Percentiles rank a stretch among this genome's conserved stretches.
phyloP scores from a whole-genome alignment of 768 basidiomycete species.

The Auriscalpium vulgare region DNA sequence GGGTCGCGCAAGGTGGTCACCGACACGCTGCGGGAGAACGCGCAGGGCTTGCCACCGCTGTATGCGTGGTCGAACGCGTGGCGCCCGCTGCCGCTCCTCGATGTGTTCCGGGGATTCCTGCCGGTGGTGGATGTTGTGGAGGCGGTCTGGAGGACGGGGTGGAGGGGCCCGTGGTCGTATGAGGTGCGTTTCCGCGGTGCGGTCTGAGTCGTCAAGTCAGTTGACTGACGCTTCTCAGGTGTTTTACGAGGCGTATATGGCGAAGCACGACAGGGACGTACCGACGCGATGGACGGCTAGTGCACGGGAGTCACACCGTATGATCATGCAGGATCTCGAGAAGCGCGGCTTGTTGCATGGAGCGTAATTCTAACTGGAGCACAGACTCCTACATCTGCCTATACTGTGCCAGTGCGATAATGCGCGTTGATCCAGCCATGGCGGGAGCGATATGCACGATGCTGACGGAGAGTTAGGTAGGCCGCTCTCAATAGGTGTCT shows the following conservation, averaged over 20 bases:
- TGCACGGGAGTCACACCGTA: no score
- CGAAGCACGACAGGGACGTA: neutral
- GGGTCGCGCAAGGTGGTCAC: constrained; percentile 17
- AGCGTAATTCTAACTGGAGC: no score
- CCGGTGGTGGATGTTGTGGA: constrained; percentile 21
- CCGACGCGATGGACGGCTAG: no score
- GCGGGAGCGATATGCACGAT: no score
- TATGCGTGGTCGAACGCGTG: constrained; percentile 24
- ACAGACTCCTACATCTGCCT: no score
- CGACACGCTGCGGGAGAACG: constrained; percentile 9
- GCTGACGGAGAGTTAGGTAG: no score
- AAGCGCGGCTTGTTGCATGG: no score
- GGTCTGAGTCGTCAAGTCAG: neutral
- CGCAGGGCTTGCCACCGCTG: constrained; percentile 19
- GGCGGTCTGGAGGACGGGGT: constrained; percentile 21
- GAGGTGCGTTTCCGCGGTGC: constrained; percentile 11
- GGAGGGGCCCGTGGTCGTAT: constrained; percentile 24
- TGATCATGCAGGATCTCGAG: no score
- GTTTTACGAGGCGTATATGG: constrained; percentile 19
- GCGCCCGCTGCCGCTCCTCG: constrained; percentile 22
- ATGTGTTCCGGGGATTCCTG: constrained; percentile 18
- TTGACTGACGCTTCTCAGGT: constrained; percentile 10
- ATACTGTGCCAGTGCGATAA: no score
- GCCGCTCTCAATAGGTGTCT: no score
- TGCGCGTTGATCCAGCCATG: no score